Evolutionary conservation across 139 green algal species (phyloP).

Genomic region (Mychonastes homosphaera): DNA sequence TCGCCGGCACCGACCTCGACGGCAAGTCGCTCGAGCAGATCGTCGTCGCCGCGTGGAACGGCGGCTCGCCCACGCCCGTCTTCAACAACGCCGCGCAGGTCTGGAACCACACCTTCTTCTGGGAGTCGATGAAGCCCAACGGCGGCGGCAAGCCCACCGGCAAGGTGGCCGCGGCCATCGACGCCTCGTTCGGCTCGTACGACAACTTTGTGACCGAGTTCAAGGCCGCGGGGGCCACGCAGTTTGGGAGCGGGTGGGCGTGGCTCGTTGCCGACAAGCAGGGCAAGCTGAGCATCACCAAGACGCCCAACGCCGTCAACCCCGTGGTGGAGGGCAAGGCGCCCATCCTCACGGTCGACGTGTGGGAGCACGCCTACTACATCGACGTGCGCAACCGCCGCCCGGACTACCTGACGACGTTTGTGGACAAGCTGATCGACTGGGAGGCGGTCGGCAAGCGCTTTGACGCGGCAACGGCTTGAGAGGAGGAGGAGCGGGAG

Average conservation of each 20-base stretch:
- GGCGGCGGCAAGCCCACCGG: conserved; percentile 60
- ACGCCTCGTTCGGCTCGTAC: conserved; percentile 74
- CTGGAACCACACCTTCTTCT: conserved; percentile 96
- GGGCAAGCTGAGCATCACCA: conserved; percentile 78
- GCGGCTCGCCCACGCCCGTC: conserved; percentile 65
- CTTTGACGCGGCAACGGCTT: conserved; percentile 27
- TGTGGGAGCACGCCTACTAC: conserved; percentile 84
- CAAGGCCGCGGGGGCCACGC: conserved; percentile 55
- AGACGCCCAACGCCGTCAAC: conserved; percentile 89
- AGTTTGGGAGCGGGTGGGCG: conserved; percentile 92
- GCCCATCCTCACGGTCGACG: conserved; percentile 84
- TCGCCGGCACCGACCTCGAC: conserved; percentile 74
- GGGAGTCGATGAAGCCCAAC: conserved; percentile 77
- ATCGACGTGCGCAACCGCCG: conserved; percentile 58
- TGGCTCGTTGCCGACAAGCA: conserved; percentile 69
- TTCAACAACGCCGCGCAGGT: conserved; percentile 90
- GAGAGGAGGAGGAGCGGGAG: neutral
- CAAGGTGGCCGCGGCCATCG: conserved; percentile 67
- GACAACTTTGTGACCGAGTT: conserved; percentile 85
- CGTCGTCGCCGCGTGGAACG: conserved; percentile 63
- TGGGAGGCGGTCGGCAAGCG: conserved; percentile 63
- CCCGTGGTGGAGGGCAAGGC: conserved; percentile 62
- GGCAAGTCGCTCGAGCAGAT: conserved; percentile 78
- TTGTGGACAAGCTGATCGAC: conserved; percentile 76
- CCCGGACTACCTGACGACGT: conserved; percentile 70